These are phyloP conservation scores for Fraxinus dipetala DNA, from an alignment of 305 asterid genomes.

Conservation along the genomic window DNA sequence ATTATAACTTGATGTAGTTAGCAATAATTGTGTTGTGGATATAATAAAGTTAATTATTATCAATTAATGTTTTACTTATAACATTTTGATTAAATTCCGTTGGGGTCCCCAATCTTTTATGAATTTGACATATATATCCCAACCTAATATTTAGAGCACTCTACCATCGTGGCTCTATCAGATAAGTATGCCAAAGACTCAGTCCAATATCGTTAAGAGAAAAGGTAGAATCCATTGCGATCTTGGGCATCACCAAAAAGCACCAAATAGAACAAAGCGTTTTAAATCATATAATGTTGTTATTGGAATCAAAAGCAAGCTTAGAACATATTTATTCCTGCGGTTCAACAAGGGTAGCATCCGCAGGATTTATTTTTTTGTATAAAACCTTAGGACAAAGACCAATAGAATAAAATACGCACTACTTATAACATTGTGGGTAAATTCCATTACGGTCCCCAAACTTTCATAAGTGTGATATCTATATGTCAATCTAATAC, in stretches of 20 bases:
- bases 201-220: background rate
- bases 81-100: background rate
- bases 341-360: background rate
- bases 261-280: background rate
- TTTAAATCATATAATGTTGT: too few species aligned
- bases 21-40: background rate
- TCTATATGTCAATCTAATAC: background rate
- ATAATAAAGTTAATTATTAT: too few species aligned
- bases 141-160: background rate
- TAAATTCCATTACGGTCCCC: background rate
- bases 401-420: background rate
- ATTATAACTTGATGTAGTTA: background rate
- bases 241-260: background rate
- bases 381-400: background rate
- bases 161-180: background rate
- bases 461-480: background rate
- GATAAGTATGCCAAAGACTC: background rate
- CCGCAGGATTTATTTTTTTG: background rate
- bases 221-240: background rate
- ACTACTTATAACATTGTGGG: background rate
- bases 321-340: background rate
- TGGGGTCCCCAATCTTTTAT: background rate
- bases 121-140: background rate
- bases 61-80: background rate
- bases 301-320: background rate